phyloP scores from a whole-genome alignment of 2,329 filamentous ascomycete genomes.

The Salinomyces thailandicus region DNA sequence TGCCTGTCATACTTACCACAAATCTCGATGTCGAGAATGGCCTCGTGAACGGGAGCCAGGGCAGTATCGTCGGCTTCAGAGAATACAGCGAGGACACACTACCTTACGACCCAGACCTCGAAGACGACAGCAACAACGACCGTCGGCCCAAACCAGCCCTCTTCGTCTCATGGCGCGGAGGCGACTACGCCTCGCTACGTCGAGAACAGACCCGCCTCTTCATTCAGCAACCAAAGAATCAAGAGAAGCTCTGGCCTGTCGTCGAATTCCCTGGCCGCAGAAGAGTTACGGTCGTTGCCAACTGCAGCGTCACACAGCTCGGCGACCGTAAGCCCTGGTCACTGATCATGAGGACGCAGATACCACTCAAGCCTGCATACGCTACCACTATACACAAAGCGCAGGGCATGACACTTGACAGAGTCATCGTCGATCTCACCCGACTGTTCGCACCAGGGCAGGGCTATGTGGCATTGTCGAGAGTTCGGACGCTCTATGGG shows the following conservation, averaged over 20 bases:
- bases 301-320: slow-evolving; percentile 39
- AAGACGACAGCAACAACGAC: background rate
- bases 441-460: slow-evolving; percentile 47
- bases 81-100: slow-evolving; percentile 3
- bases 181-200: slow-evolving; percentile 28
- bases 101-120: background rate
- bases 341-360: slow-evolving; percentile 46
- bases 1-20: slow-evolving; percentile 43
- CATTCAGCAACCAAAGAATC: slow-evolving; percentile 24
- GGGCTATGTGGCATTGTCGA: slow-evolving; percentile 52
- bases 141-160: background rate
- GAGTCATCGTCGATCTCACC: slow-evolving; percentile 44
- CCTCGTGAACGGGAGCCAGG: slow-evolving; percentile 41
- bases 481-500: slow-evolving; percentile 40
- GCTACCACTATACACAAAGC: slow-evolving; percentile 54
- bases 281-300: slow-evolving; percentile 37
- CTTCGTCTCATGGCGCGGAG: slow-evolving; percentile 26
- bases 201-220: slow-evolving; percentile 32
- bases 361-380: slow-evolving; percentile 50
- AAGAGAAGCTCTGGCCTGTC: slow-evolving; percentile 34
- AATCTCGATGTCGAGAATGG: slow-evolving; percentile 37
- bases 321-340: slow-evolving; percentile 38
- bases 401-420: slow-evolving; percentile 51
- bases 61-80: slow-evolving; percentile 31
- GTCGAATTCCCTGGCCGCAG: slow-evolving; percentile 43